phyloP scores from a whole-genome alignment of 306 rosid species.

The Benincasa hispida region DNA sequence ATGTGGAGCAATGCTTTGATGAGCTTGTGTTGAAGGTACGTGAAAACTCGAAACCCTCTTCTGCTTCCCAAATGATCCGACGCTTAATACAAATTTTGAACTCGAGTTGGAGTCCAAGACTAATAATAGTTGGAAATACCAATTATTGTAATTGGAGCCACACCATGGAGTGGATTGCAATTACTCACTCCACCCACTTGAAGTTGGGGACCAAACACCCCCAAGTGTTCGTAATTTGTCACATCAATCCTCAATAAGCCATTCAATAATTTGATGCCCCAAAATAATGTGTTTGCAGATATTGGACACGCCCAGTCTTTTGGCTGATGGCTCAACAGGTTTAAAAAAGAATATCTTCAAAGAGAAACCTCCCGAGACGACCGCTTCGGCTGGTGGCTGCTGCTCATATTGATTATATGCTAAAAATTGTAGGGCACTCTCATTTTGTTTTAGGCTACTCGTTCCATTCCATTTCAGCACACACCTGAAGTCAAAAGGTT shows the following conservation, averaged over 20 bases:
- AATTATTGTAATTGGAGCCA: too few species aligned
- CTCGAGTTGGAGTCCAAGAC: neutral
- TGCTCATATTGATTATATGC: conserved; percentile 35
- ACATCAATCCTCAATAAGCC: too few species aligned
- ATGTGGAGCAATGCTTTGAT: conserved; percentile 91
- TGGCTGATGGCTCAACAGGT: conserved; percentile 82
- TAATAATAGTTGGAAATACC: too few species aligned
- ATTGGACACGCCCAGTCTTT: conserved; percentile 85
- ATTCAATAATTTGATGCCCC: neutral
- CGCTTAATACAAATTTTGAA: neutral
- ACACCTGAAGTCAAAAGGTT: neutral
- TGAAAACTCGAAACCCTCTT: neutral
- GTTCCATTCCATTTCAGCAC: neutral
- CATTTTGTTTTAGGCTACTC: neutral
- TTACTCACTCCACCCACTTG: too few species aligned
- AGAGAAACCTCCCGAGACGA: conserved; percentile 43
- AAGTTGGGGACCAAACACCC: too few species aligned
- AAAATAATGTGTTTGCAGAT: conserved; percentile 32
- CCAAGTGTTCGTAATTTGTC: too few species aligned
- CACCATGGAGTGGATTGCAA: too few species aligned
- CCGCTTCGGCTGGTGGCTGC: conserved; percentile 54
- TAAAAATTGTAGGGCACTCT: neutral
- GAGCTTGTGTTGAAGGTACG: conserved; percentile 91
- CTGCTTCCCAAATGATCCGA: neutral
- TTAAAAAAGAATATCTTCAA: conserved; percentile 69